Percentiles rank a stretch among this genome's conserved stretches.
These are phyloP conservation scores for Bipolaris sorokiniana DNA, from an alignment of 2,329 filamentous ascomycete species.

Conservation along the genomic window DNA sequence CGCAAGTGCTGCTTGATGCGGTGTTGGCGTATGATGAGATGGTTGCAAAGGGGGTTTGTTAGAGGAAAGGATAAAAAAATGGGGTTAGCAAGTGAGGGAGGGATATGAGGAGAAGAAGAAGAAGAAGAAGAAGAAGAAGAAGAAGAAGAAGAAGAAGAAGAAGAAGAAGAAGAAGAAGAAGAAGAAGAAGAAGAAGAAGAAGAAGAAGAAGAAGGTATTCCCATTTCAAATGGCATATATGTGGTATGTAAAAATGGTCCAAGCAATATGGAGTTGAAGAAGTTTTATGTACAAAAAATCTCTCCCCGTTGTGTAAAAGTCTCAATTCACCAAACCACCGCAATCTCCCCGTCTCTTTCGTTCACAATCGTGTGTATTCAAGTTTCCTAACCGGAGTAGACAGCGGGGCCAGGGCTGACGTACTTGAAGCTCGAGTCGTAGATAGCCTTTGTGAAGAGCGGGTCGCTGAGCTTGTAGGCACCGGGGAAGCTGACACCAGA, in stretches of 20 bases:
- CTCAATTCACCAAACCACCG: no score
- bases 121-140: no score
- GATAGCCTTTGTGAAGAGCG: conserved; percentile 44
- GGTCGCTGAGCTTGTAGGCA: conserved; percentile 43
- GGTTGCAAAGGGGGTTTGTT: neutral
- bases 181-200: no score
- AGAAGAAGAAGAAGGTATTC: neutral
- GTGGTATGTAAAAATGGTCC: neutral
- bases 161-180: no score
- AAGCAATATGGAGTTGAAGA: neutral
- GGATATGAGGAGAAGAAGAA: neutral
- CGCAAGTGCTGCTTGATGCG: conserved; percentile 55
- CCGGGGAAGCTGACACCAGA: conserved; percentile 45
- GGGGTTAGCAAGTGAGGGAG: neutral
- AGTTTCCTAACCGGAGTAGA: conserved; percentile 37
- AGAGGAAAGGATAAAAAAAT: neutral
- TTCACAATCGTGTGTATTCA: neutral
- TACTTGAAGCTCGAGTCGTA: conserved; percentile 46
- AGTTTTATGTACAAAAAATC: neutral
- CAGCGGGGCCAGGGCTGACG: conserved; percentile 42
- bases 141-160: no score
- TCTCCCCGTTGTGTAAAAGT: no score
- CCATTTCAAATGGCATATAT: neutral
- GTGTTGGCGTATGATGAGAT: conserved; percentile 5
- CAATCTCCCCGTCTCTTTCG: neutral